These are phyloP conservation scores for Aspergillus saccharolyticus DNA, from an alignment of 495 filamentous ascomycete species.

Conservation along the genomic window DNA sequence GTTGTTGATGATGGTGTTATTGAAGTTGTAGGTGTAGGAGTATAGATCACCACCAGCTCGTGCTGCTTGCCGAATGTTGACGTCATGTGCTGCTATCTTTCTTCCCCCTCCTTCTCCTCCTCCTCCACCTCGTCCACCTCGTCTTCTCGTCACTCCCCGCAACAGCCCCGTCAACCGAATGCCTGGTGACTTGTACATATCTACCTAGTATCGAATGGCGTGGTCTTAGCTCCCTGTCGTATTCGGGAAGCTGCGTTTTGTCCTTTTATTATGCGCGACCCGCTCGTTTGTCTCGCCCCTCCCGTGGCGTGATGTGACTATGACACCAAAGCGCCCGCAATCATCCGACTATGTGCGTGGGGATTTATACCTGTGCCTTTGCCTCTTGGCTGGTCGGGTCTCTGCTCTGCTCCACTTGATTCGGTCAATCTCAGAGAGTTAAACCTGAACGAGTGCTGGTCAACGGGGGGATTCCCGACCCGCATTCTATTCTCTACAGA, in stretches of 20 bases:
- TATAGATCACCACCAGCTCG: too few relatives aligned
- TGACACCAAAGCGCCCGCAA: neutral
- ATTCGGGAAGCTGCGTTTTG: neutral
- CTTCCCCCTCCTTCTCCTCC: neutral
- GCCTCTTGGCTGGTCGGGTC: neutral
- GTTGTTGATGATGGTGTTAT: neutral
- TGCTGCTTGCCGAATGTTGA: neutral
- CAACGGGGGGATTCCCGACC: neutral
- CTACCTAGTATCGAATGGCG: neutral
- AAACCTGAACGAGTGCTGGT: neutral
- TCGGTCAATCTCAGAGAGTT: neutral
- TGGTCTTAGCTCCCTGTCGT: neutral
- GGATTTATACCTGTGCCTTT: neutral
- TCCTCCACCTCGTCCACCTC: too few relatives aligned
- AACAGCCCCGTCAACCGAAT: neutral
- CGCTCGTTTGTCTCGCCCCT: neutral
- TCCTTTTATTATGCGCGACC: neutral
- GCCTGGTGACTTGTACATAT: neutral
- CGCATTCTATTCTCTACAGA: neutral
- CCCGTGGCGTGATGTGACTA: neutral
- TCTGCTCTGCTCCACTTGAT: neutral
- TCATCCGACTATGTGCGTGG: neutral
- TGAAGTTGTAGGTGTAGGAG: neutral
- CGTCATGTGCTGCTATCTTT: neutral
- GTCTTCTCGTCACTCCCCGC: neutral